Evolutionary conservation across 345 rosid genomes (phyloP).

Genomic region (Populus pruinosa): DNA sequence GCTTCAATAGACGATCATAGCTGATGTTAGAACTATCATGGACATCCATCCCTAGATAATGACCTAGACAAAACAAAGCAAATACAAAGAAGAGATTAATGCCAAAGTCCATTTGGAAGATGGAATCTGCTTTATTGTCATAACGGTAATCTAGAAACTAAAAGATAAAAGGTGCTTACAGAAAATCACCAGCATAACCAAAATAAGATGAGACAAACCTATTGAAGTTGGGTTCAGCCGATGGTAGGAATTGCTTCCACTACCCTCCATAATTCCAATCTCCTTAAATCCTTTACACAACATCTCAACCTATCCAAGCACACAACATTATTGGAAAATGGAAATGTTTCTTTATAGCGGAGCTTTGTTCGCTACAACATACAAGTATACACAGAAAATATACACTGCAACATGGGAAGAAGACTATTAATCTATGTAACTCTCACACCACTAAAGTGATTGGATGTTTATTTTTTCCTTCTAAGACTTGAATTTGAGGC

Average conservation of each 20-base stretch:
- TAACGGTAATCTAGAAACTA: constrained; percentile 4
- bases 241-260: constrained; percentile 44
- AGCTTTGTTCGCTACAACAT: background rate
- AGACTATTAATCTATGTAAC: background rate
- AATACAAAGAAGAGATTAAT: background rate
- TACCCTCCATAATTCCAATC: constrained; percentile 64
- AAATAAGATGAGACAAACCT: constrained; percentile 42
- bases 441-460: background rate
- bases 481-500: background rate
- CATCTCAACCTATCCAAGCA: constrained; percentile 57
- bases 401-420: background rate
- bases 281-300: constrained; percentile 68
- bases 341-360: background rate
- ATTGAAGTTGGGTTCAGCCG: constrained; percentile 90
- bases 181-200: background rate
- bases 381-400: background rate
- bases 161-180: no score
- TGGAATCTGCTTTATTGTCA: background rate
- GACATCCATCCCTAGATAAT: constrained; percentile 97
- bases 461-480: background rate
- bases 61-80: constrained; percentile 54
- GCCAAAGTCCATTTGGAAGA: background rate
- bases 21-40: constrained; percentile 78
- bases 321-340: constrained; percentile 14
- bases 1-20: constrained; percentile 71